A percentile compares a stretch with the other conserved stretches of the same genome.
phyloP scores from a whole-genome alignment of 176 grass and related monocot species.

The Aegilops umbellulata region DNA sequence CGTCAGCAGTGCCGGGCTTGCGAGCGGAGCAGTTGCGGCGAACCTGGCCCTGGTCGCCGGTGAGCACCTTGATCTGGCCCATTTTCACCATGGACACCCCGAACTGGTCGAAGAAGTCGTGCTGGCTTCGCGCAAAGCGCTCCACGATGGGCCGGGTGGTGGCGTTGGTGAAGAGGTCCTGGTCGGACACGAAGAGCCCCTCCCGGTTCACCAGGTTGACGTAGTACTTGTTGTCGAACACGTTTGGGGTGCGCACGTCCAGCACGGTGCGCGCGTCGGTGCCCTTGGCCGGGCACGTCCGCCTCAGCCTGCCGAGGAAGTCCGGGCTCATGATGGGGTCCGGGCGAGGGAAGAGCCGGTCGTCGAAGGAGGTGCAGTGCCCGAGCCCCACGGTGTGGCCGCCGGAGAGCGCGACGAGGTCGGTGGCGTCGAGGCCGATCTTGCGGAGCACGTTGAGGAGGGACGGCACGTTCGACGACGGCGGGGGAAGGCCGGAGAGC shows the following conservation, averaged over 20 bases:
- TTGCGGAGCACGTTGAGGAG: conserved; percentile 26
- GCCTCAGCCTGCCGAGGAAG: conserved; percentile 36
- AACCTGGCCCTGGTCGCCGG: conserved; percentile 5
- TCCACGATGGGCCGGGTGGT: conserved; percentile 17
- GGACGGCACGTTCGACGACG: not conserved
- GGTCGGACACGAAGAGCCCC: conserved; percentile 80
- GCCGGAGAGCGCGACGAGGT: conserved; percentile 72
- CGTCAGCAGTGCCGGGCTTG: not conserved
- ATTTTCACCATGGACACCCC: conserved; percentile 57
- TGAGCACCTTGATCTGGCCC: conserved; percentile 78
- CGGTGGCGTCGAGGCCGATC: conserved; percentile 44
- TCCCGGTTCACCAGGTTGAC: conserved; percentile 53
- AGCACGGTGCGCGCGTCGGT: conserved; percentile 31
- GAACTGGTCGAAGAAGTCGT: conserved; percentile 51
- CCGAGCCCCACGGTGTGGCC: conserved; percentile 61
- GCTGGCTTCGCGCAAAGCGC: conserved; percentile 21
- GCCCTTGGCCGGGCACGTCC: conserved; percentile 38
- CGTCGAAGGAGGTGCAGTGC: conserved; percentile 56
- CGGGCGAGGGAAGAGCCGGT: conserved; percentile 47
- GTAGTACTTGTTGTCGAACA: conserved; percentile 83
- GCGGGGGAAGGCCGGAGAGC: conserved; percentile 26
- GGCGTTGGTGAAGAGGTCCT: conserved; percentile 53
- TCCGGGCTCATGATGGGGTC: conserved; percentile 32
- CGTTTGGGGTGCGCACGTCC: conserved; percentile 55
- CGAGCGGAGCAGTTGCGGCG: conserved; percentile 52